These are phyloP conservation scores for Usnea hakonensis DNA, from an alignment of 495 filamentous ascomycete genomes.

Conservation along the genomic window DNA sequence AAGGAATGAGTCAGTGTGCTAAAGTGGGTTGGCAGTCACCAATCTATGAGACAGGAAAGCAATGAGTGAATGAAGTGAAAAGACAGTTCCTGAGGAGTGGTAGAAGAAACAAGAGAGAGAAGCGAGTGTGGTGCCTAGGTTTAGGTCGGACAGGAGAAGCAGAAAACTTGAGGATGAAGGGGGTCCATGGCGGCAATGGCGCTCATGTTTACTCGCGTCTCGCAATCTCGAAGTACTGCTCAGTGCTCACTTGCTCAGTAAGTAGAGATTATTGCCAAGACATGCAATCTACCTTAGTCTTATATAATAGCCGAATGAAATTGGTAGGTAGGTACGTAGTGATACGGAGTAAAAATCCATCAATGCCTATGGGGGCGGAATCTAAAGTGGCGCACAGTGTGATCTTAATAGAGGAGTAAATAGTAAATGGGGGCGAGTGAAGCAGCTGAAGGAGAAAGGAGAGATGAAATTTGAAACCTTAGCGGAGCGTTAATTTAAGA, in stretches of 20 bases:
- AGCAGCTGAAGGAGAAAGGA: background rate
- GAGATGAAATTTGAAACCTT: background rate
- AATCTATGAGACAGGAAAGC: background rate
- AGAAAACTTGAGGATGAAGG: background rate
- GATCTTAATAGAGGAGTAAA: no score
- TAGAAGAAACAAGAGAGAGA: background rate
- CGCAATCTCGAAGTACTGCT: no score
- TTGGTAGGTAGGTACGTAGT: background rate
- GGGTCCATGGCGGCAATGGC: background rate
- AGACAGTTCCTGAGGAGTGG: background rate
- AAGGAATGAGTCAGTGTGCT: conserved; percentile 8
- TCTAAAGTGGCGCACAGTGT: no score
- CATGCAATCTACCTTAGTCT: background rate
- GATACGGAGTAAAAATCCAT: background rate
- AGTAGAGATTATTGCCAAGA: background rate
- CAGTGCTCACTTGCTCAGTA: no score
- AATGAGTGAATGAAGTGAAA: background rate
- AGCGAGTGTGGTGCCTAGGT: no score
- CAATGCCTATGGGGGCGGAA: background rate
- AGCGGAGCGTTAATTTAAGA: no score
- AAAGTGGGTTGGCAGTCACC: background rate
- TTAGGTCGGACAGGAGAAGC: no score
- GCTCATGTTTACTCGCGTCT: background rate
- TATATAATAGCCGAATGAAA: background rate
- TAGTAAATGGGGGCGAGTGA: no score